Conservation (phyloP, 805 yeast species). For the Candida maris region DNA sequence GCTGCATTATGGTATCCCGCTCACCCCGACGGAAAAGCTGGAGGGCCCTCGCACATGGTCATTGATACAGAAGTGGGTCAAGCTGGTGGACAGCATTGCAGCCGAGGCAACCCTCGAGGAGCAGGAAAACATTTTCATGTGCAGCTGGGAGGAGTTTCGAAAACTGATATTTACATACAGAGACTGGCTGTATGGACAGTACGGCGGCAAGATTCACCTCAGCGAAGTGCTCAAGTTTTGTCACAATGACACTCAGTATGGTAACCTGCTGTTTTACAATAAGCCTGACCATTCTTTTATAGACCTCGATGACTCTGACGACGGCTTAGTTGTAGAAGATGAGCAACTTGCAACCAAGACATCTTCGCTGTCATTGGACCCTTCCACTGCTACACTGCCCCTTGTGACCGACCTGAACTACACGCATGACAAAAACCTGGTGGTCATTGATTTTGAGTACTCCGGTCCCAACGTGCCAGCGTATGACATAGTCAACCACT, state of each 20-base stretch:
- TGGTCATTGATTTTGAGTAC: constrained; percentile 95
- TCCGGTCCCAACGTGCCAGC: constrained; percentile 89
- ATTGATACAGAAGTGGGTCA: constrained; percentile 68
- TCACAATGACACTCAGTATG: constrained; percentile 96
- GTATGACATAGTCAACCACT: constrained; percentile 88
- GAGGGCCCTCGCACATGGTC: constrained; percentile 69
- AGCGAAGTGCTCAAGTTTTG: constrained; percentile 67
- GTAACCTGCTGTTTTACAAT: constrained; percentile 67
- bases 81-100: constrained; percentile 41
- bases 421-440: constrained; percentile 59
- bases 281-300: constrained; percentile 26
- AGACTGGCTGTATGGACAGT: constrained; percentile 55
- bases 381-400: constrained; percentile 21
- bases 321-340: constrained; percentile 13
- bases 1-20: constrained; percentile 73
- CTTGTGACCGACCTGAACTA: constrained; percentile 29
- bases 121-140: constrained; percentile 38
- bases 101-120: constrained; percentile 35
- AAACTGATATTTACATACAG: constrained; percentile 48
- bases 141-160: constrained; percentile 50
- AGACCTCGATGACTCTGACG: constrained; percentile 27
- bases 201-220: constrained; percentile 39
- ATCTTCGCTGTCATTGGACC: constrained; percentile 16
- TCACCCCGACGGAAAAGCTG: constrained; percentile 52
- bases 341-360: constrained; percentile 18